phyloP scores from a whole-genome alignment of 805 yeast genomes.

The Metschnikowia gelsemii region DNA sequence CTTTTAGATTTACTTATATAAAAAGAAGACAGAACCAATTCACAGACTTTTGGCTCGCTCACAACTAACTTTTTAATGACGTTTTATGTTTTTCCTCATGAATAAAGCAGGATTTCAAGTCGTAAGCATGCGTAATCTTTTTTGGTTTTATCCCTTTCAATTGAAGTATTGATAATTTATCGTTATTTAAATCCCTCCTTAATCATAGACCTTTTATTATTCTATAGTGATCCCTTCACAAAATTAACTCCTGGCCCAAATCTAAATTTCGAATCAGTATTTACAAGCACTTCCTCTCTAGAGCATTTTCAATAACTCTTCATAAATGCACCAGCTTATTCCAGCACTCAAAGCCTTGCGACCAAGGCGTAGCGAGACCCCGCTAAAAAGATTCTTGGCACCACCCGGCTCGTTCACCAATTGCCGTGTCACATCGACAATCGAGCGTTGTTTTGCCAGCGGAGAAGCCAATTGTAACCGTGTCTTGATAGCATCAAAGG shows the following conservation, averaged over 20 bases:
- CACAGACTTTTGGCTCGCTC: too few relatives aligned
- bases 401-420: constrained; percentile 47
- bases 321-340: constrained; percentile 96
- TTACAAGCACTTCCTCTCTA: neutral
- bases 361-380: constrained; percentile 73
- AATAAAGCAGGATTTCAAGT: too few relatives aligned
- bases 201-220: too few relatives aligned
- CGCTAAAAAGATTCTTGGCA: constrained; percentile 68
- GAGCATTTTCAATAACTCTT: constrained; percentile 62
- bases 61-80: too few relatives aligned
- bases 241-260: neutral
- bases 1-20: too few relatives aligned
- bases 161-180: neutral
- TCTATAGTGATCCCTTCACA: too few relatives aligned
- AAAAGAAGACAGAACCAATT: too few relatives aligned
- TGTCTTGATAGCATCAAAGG: constrained; percentile 92
- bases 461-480: constrained; percentile 68
- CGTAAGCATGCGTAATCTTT: neutral
- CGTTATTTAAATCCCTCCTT: neutral
- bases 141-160: neutral
- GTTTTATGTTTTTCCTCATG: too few relatives aligned
- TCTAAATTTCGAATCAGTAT: neutral
- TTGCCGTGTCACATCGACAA: constrained; percentile 42
- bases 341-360: constrained; percentile 92
- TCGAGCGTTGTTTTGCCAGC: constrained; percentile 41